Evolutionary conservation across 768 basidiomycete species (phyloP), one percentile per base, ranked within the genome.

Genomic region (Leccinum truebloodii): DNA sequence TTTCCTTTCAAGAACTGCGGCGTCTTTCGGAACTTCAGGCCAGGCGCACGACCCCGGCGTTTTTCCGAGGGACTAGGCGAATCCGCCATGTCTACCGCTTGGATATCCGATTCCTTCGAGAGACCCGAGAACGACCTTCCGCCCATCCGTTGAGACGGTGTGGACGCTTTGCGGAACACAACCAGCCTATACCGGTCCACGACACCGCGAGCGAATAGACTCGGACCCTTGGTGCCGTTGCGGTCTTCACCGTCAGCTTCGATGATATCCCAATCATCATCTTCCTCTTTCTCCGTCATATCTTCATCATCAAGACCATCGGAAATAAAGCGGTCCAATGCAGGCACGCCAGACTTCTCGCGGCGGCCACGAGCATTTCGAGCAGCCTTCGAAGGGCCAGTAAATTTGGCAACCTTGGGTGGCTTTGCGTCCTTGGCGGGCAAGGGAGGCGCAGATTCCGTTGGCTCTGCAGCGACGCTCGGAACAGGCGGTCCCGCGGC

Each of bases 261-360:
- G 61, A 96, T 82, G 63, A 95, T 84, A 81, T 95, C 94, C 94
- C 94, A 96, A 59, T 94, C 94, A 46, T 93, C 90, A 54, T 94
- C 92, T 57, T 88, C 86, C 20, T 76, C 75, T 55, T 58, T 76
- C 66, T 80, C 80, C 20, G 76, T 78, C 58, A 69, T 70, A 32
- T 76, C 76, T 1, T 67, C 79, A 60, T 78, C 80, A 30, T 79
- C 79, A 60, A 75, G 75, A 41, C 73, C 80, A 69, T 86, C 86
- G 14, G 83, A 81, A 30, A 91, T 75, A 69, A 86, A 85, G 51
- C 86, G 83, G 72, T 94, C 91, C 72, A 95, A 76, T 2, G 91
- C 92, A 16, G 86, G 81, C 48, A 94, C 84, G 59, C 91, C 92
- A 32, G 92, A 94, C 70, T 91, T 91, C 74, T 94, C 92, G 59